Percentiles rank a stretch among this genome's conserved stretches.
Conservation (phyloP, 352 stramenopile genomes). For the Phytophthora tentaculata region DNA sequence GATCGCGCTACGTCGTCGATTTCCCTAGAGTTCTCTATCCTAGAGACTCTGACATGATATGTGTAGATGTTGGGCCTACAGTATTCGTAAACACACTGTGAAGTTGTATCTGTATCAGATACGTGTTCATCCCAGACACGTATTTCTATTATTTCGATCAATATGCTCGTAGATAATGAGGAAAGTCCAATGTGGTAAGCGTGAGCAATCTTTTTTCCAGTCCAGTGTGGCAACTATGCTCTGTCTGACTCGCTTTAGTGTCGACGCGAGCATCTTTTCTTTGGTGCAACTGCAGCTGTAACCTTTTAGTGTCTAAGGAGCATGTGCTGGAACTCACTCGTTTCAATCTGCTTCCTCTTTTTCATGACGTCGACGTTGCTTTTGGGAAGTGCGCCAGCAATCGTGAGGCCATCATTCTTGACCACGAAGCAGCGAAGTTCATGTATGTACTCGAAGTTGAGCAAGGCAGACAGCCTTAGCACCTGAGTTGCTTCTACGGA, state of each 20-base stretch:
- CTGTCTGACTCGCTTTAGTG: not conserved
- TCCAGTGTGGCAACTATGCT: not conserved
- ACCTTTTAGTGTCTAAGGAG: too few relatives aligned
- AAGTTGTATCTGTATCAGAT: too few relatives aligned
- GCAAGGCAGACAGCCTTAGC: not conserved
- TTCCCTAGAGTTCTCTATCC: not conserved
- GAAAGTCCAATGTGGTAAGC: not conserved
- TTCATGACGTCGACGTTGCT: not conserved
- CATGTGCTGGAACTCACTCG: too few relatives aligned
- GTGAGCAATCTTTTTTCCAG: not conserved
- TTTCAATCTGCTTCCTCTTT: too few relatives aligned
- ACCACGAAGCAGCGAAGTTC: not conserved
- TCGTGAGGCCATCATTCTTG: not conserved
- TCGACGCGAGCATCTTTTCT: not conserved
- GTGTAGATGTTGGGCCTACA: too few relatives aligned
- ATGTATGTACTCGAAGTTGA: not conserved
- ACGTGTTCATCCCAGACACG: too few relatives aligned
- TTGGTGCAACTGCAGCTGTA: not conserved
- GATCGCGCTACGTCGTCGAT: not conserved
- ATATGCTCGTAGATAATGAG: too few relatives aligned
- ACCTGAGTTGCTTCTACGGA: not conserved
- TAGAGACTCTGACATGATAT: too few relatives aligned
- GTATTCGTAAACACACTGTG: too few relatives aligned
- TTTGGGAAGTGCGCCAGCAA: not conserved
- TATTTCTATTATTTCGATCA: too few relatives aligned